phyloP scores from a whole-genome alignment of 148 eudicot genomes.

The Vaccinium myrtillus region DNA sequence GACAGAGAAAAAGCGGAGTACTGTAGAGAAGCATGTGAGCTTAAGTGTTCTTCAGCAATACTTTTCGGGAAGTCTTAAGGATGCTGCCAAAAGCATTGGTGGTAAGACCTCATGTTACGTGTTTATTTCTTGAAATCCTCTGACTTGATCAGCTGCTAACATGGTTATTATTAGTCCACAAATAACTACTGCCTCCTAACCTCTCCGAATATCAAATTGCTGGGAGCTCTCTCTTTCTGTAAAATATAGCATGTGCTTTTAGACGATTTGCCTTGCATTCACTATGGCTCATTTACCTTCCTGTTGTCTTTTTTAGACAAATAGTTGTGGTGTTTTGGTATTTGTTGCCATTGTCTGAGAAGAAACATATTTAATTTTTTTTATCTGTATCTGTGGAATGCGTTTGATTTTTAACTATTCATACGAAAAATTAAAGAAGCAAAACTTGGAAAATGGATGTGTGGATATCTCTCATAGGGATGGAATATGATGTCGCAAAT shows the following conservation, averaged over 20 bases:
- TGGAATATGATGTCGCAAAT: background rate
- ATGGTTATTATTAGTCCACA: background rate
- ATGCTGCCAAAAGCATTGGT: slow-evolving; percentile 93
- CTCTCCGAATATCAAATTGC: background rate
- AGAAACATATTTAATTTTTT: background rate
- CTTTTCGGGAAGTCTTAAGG: slow-evolving; percentile 93
- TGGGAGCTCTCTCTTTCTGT: background rate
- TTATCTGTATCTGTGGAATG: background rate
- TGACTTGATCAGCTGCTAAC: slow-evolving; percentile 9
- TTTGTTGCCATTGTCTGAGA: background rate
- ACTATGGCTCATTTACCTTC: background rate
- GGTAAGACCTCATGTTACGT: slow-evolving; percentile 41
- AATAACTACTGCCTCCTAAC: background rate
- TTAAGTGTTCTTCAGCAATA: slow-evolving; percentile 82
- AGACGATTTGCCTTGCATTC: background rate
- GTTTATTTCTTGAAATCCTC: background rate
- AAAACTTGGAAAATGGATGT: background rate
- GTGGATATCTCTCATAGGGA: background rate
- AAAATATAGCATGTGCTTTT: background rate
- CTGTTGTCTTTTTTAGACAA: background rate
- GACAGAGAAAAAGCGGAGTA: slow-evolving; percentile 60
- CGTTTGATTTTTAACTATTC: background rate
- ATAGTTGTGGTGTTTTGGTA: background rate
- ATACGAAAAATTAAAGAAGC: background rate
- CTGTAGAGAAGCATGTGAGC: slow-evolving; percentile 79